Base-by-base conservation (phyloP, 768 basidiomycete genomes). In the Auriscalpium vulgare region DNA sequence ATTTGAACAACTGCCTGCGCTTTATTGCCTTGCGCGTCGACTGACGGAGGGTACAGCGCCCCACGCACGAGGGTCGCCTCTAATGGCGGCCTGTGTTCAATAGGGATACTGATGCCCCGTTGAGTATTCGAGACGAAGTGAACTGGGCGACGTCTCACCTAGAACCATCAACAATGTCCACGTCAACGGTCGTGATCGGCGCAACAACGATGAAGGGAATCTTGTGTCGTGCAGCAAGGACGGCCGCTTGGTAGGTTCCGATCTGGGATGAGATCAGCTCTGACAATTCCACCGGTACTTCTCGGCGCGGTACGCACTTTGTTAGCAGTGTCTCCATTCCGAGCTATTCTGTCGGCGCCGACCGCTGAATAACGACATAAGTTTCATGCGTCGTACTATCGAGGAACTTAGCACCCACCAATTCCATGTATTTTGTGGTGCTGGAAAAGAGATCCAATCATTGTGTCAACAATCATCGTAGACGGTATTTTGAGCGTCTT, bases 241-340 rank as follows among this genome's bases (percentile, higher is more conserved):
- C 91, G 6, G 95, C 93, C 16, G 95, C 93, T 64, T 98, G 95
- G 74, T 95, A 98, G 0, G 95, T 97, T 50, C 94, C 94, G 66
- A 97, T 88, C 77, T 79, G 62, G 13, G 16, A 16, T 8, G 48
- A 36, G 4, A 29, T 29, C 29, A 29, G 7, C 29, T 29, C 36
- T 40, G 35, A 49, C 52, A 11, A 38, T 19, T 9, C 35, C 34
- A 13, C 43, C n/a, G 34, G 21, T 34, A 47, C 37, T 16, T 43
- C 51, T 54, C 37, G 23, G 21, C 14, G 37, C n/a, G 11, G 36
- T 10, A 63, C 69, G 29, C 56, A 81, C 83, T 76, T 98, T 98
- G 78, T 98, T 98, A 14, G 95, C 95, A 1, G 95, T 97, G 72
- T 97, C 95, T 4, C 95, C 95, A 65, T 98, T 97, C 67, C 74